Evolutionary conservation across 1,284 basidiomycete genomes (phyloP).

Genomic region (Ustilago xerochloae): DNA sequence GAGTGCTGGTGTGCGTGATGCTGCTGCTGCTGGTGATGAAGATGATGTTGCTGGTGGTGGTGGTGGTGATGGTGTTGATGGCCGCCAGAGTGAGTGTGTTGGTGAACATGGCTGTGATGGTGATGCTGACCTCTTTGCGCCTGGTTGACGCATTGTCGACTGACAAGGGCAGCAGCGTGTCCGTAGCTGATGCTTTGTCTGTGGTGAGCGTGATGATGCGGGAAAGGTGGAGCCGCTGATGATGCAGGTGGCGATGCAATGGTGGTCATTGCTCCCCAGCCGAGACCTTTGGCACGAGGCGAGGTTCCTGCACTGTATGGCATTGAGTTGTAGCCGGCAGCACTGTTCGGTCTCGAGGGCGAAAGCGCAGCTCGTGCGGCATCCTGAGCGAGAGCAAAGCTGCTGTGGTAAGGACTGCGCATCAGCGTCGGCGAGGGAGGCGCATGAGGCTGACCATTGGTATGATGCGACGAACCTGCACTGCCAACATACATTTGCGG

Average conservation of each 20-base stretch:
- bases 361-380: conserved; percentile 35
- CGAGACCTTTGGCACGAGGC: conserved; percentile 56
- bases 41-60: conserved; percentile 16
- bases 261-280: conserved; percentile 60
- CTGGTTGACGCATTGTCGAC: conserved; percentile 16
- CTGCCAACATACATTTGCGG: conserved; percentile 50
- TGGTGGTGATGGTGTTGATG: conserved; percentile 27
- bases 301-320: conserved; percentile 47
- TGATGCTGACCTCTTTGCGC: conserved; percentile 11
- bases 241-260: conserved; percentile 35
- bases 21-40: conserved; percentile 17
- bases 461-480: conserved; percentile 43
- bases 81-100: conserved; percentile 35
- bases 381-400: conserved; percentile 43
- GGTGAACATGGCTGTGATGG: conserved; percentile 15
- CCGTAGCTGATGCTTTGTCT: conserved; percentile 48
- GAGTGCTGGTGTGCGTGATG: conserved; percentile 12
- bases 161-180: conserved; percentile 39
- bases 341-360: conserved; percentile 46
- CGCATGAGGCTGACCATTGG: conserved; percentile 1
- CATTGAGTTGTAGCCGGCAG: conserved; percentile 26
- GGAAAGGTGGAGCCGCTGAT: neutral
- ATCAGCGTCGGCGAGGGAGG: conserved; percentile 43
- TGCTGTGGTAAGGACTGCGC: conserved; percentile 44
- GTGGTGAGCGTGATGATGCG: conserved; percentile 15